A percentile compares a stretch with the other conserved stretches of the same genome.
phyloP scores from a whole-genome alignment of 2,329 filamentous ascomycete genomes.

The Niveomyces coronatus region DNA sequence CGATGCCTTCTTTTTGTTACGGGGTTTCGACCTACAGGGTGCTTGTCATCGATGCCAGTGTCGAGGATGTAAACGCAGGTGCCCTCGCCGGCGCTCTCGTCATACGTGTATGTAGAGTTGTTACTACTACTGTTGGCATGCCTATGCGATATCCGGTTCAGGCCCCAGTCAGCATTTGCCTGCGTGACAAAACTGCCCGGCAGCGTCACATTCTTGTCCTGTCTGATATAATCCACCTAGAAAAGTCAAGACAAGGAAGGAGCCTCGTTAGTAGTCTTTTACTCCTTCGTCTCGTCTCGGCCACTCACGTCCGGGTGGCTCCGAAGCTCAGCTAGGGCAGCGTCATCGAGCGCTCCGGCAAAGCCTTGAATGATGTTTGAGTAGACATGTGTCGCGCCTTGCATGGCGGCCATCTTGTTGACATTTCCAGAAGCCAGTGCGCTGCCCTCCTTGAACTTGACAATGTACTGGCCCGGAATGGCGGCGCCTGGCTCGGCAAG shows the following conservation, averaged over 20 bases:
- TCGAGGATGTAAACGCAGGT: conserved; percentile 32
- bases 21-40: conserved; percentile 17
- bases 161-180: conserved; percentile 23
- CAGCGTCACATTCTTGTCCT: conserved; percentile 20
- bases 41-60: conserved; percentile 24
- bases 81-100: conserved; percentile 22
- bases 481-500: too few species aligned
- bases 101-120: conserved; percentile 24
- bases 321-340: too few species aligned
- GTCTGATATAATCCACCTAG: conserved; percentile 25
- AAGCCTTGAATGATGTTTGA: too few species aligned
- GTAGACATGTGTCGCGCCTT: too few species aligned
- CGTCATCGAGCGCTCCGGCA: too few species aligned
- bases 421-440: too few species aligned
- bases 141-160: conserved; percentile 23
- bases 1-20: not conserved
- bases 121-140: conserved; percentile 10
- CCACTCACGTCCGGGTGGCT: too few species aligned
- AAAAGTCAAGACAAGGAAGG: too few species aligned
- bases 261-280: not conserved
- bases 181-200: conserved; percentile 20
- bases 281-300: not conserved
- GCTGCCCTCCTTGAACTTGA: too few species aligned
- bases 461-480: too few species aligned
- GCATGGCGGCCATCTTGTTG: too few species aligned